Evolutionary conservation across 2,329 filamentous ascomycete species (phyloP).

Genomic region (Hypoxylon sp.): DNA sequence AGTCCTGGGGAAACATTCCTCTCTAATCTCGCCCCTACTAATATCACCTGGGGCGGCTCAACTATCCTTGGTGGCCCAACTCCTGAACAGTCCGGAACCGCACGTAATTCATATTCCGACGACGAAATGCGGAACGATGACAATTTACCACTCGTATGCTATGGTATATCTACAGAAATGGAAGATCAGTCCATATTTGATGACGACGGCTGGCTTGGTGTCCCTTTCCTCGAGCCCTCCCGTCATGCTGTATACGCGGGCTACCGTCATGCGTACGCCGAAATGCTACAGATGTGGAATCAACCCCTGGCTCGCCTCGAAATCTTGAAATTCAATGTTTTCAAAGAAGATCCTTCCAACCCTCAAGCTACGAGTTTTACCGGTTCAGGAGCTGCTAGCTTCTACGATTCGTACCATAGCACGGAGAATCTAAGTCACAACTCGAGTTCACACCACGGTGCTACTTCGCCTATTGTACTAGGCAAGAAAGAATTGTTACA

Average conservation of each 20-base stretch:
- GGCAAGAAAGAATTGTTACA: slow-evolving; percentile 70
- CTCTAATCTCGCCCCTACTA: slow-evolving; percentile 67
- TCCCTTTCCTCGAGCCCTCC: slow-evolving; percentile 69
- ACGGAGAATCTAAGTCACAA: slow-evolving; percentile 55
- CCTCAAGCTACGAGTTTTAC: slow-evolving; percentile 47
- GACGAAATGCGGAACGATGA: slow-evolving; percentile 67
- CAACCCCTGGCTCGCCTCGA: slow-evolving; percentile 75
- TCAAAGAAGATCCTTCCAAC: slow-evolving; percentile 64
- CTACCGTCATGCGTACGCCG: slow-evolving; percentile 77
- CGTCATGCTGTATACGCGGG: slow-evolving; percentile 67
- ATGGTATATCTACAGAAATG: slow-evolving; percentile 67
- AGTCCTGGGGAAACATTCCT: slow-evolving; percentile 75
- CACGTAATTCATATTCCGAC: slow-evolving; percentile 68
- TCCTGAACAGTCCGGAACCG: slow-evolving; percentile 63
- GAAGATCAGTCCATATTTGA: slow-evolving; percentile 77
- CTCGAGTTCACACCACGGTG: slow-evolving; percentile 57
- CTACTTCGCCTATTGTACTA: slow-evolving; percentile 68
- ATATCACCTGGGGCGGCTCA: slow-evolving; percentile 66
- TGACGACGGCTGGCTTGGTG: slow-evolving; percentile 75
- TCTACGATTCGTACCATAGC: slow-evolving; percentile 58
- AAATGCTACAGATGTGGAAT: slow-evolving; percentile 77
- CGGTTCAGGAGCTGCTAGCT: slow-evolving; percentile 51
- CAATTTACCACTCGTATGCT: slow-evolving; percentile 63
- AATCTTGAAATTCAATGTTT: slow-evolving; percentile 77
- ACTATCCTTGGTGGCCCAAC: slow-evolving; percentile 60